phyloP scores from a whole-genome alignment of 202 grass and related monocot species.

The Setaria viridis region DNA sequence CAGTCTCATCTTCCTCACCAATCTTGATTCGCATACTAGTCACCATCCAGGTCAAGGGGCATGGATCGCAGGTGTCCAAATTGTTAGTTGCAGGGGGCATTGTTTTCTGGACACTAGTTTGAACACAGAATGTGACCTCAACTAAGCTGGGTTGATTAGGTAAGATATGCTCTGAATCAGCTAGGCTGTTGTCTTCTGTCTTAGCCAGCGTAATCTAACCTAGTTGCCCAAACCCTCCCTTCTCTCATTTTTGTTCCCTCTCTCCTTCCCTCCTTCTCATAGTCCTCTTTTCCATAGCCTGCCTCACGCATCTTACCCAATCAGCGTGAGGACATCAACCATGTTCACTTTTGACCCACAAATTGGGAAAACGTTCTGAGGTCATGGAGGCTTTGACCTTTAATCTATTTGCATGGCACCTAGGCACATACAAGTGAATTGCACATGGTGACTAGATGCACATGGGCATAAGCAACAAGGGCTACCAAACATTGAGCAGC shows the following conservation, averaged over 20 bases:
- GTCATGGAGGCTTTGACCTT: background rate
- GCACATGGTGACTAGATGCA: background rate
- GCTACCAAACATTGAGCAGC: background rate
- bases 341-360: background rate
- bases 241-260: no score
- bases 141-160: background rate
- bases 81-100: no score
- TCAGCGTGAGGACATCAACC: background rate
- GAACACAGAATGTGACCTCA: background rate
- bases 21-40: no score
- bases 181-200: no score
- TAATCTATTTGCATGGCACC: background rate
- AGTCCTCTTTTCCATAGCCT: background rate
- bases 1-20: no score
- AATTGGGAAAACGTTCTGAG: background rate
- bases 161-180: background rate
- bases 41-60: no score
- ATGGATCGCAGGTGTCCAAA: no score
- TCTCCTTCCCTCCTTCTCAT: no score
- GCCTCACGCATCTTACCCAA: background rate
- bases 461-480: background rate
- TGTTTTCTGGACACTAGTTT: background rate
- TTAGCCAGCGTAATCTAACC: no score
- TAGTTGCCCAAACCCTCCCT: no score
- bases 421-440: background rate